phyloP scores from a whole-genome alignment of 345 rosid species.

The Citropsis articulata region DNA sequence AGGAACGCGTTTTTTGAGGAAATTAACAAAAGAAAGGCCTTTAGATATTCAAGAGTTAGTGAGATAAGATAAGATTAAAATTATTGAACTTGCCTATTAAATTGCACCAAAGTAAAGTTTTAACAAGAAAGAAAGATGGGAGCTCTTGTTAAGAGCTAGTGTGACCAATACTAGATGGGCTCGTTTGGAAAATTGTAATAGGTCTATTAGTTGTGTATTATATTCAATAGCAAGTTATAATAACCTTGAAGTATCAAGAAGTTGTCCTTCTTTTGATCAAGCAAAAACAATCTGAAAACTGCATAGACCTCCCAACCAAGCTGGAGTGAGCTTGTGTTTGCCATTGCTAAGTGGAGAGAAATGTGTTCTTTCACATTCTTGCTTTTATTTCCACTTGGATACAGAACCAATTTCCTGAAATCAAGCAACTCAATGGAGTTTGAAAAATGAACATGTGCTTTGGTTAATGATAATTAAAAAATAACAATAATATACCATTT shows the following conservation, averaged over 20 bases:
- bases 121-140: too few species aligned
- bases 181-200: too few species aligned
- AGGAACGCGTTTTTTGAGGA: too few species aligned
- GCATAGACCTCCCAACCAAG: constrained; percentile 55
- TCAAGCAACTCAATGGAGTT: background rate
- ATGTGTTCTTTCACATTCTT: constrained; percentile 51
- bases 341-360: constrained; percentile 52
- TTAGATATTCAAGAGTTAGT: too few species aligned
- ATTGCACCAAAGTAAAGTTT: too few species aligned
- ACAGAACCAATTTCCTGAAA: constrained; percentile 57
- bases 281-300: constrained; percentile 48
- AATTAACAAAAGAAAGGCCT: too few species aligned
- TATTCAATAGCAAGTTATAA: too few species aligned
- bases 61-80: too few species aligned
- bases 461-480: background rate
- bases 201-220: too few species aligned
- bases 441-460: background rate
- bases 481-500: constrained; percentile 49
- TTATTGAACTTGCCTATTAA: too few species aligned
- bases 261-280: constrained; percentile 39
- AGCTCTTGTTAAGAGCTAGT: too few species aligned
- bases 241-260: constrained; percentile 39
- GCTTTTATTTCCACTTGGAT: constrained; percentile 64
- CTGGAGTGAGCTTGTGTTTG: constrained; percentile 37
- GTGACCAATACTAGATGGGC: rapidly evolving